Evolutionary conservation across 2,329 filamentous ascomycete genomes (phyloP).

Genomic region (Knoxdaviesia proteae): DNA sequence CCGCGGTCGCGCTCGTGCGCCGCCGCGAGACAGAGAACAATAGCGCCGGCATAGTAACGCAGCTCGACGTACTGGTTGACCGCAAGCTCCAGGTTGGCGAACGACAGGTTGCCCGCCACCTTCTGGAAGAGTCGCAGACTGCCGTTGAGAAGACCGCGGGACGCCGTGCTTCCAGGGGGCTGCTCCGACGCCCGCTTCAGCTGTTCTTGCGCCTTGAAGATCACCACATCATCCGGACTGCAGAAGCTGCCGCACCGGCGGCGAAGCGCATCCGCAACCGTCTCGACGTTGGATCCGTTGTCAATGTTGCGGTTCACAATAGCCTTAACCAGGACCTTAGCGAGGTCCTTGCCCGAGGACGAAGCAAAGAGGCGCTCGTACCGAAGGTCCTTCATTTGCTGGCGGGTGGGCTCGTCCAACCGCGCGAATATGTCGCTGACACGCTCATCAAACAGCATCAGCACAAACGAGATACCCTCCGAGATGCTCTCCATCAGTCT

Average conservation of each 20-base stretch:
- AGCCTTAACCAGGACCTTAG: constrained; percentile 85
- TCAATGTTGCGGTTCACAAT: constrained; percentile 97
- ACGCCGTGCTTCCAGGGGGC: constrained; percentile 51
- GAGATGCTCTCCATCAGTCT: constrained; percentile 77
- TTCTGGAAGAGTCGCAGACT: constrained; percentile 75
- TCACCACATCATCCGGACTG: constrained; percentile 87
- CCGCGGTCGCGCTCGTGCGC: constrained; percentile 72
- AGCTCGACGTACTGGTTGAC: constrained; percentile 61
- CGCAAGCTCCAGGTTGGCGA: constrained; percentile 59
- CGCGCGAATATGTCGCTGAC: constrained; percentile 70
- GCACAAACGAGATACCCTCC: constrained; percentile 88
- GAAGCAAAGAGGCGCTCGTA: constrained; percentile 78
- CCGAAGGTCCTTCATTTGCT: constrained; percentile 54
- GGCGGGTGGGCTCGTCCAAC: constrained; percentile 48
- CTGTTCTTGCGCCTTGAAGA: constrained; percentile 95
- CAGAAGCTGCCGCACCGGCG: constrained; percentile 93
- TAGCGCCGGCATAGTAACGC: constrained; percentile 84
- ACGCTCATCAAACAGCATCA: constrained; percentile 85
- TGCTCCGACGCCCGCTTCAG: constrained; percentile 74
- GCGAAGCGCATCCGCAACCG: constrained; percentile 81
- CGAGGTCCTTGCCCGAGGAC: constrained; percentile 61
- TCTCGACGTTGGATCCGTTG: constrained; percentile 92
- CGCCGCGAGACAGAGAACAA: constrained; percentile 67
- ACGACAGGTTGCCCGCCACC: constrained; percentile 65
- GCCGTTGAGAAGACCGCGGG: constrained; percentile 65